Evolutionary conservation across 495 filamentous ascomycete genomes (phyloP).

Genomic region (Pseudomonodictys pantanalensis): DNA sequence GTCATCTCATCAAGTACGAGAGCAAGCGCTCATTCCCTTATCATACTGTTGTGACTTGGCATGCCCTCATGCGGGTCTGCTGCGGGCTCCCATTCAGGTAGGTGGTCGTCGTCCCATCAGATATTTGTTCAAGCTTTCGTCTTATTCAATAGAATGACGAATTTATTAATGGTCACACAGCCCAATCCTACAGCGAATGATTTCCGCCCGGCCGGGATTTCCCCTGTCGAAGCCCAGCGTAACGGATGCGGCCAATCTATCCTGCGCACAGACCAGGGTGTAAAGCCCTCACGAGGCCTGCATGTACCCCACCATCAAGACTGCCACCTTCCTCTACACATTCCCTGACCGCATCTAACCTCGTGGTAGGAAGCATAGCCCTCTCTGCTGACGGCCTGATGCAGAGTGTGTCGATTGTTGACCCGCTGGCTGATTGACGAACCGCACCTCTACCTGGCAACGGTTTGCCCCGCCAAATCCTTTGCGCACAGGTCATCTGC

Average conservation of each 20-base stretch:
- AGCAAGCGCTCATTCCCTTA: constrained; percentile 17
- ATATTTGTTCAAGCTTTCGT: constrained; percentile 21
- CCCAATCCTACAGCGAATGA: constrained; percentile 8
- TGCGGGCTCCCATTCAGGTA: constrained; percentile 18
- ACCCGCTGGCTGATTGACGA: too few relatives aligned
- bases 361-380: not conserved
- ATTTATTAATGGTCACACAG: constrained; percentile 21
- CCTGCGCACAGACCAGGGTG: constrained; percentile 11
- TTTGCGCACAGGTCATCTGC: constrained; percentile 2
- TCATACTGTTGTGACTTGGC: constrained; percentile 23
- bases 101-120: constrained; percentile 7
- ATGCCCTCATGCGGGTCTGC: constrained; percentile 10
- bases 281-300: constrained; percentile 21
- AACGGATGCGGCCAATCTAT: constrained; percentile 26
- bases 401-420: too few relatives aligned
- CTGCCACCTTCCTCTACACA: constrained; percentile 18
- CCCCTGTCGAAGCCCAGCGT: constrained; percentile 12
- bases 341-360: not conserved
- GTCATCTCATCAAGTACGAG: not conserved
- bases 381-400: not conserved
- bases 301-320: constrained; percentile 12
- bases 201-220: not conserved
- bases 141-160: constrained; percentile 27
- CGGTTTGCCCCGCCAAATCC: constrained; percentile 10
- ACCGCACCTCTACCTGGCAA: constrained; percentile 10